Percentiles rank a stretch among this genome's conserved stretches.
Conservation (phyloP, 2,329 filamentous ascomycete species). For the Drechslerella coelobrocha region DNA sequence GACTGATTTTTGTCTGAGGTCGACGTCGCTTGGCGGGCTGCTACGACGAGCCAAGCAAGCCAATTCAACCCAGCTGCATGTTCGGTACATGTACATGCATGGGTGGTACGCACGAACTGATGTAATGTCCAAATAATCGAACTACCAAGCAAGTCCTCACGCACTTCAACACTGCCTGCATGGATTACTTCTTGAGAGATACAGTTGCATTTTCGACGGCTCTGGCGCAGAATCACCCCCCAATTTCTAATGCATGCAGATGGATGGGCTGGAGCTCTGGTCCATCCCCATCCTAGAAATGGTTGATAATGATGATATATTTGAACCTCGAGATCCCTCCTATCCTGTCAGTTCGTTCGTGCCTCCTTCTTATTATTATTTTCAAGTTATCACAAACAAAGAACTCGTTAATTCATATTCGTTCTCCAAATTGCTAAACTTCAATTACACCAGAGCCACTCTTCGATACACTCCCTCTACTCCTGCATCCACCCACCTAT, state of each 20-base stretch:
- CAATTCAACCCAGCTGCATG: slow-evolving; percentile 21
- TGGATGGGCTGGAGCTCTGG: slow-evolving; percentile 29
- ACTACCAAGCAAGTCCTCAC: background rate
- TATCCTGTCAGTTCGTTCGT: background rate
- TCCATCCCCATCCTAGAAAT: background rate
- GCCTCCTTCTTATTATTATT: background rate
- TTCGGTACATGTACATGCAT: slow-evolving; percentile 31
- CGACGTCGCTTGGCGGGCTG: slow-evolving; percentile 16
- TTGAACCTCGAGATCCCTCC: background rate
- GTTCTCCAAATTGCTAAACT: background rate
- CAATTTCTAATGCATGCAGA: background rate
- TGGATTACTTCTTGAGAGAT: slow-evolving; percentile 12
- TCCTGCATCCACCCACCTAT: background rate
- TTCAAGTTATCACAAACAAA: background rate
- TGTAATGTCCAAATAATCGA: background rate
- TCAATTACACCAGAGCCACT: background rate
- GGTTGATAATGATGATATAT: background rate
- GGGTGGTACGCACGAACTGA: background rate
- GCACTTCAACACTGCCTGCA: background rate
- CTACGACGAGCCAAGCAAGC: slow-evolving; percentile 28
- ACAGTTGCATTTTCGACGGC: slow-evolving; percentile 22
- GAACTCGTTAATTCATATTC: background rate
- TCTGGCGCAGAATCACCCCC: slow-evolving; percentile 18
- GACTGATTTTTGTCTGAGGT: slow-evolving; percentile 7
- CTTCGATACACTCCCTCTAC: background rate